Evolutionary conservation across 2,329 filamentous ascomycete genomes (phyloP).

Genomic region (Aureobasidium leucospermi): DNA sequence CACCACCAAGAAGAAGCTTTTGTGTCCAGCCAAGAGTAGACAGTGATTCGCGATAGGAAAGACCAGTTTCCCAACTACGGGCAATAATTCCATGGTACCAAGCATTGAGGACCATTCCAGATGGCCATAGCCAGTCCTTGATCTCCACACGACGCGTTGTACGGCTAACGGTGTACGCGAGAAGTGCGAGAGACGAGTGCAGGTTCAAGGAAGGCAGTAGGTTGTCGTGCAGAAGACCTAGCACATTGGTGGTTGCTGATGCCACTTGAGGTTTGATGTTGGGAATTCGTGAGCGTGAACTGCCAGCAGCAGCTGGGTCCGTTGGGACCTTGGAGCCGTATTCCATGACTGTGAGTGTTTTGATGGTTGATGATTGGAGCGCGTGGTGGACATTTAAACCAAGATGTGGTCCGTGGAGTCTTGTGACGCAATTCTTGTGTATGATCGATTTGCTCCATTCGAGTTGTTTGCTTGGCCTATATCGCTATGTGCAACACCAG

Average conservation of each 20-base stretch:
- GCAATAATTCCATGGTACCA: slow-evolving; percentile 54
- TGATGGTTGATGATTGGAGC: not conserved
- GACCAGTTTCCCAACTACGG: slow-evolving; percentile 39
- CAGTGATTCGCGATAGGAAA: slow-evolving; percentile 42
- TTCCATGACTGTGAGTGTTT: not conserved
- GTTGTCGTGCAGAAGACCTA: slow-evolving; percentile 40
- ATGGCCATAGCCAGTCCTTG: slow-evolving; percentile 56
- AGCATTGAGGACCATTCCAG: slow-evolving; percentile 45
- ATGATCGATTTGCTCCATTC: not conserved
- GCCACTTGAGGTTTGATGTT: not conserved
- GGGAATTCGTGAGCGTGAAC: not conserved
- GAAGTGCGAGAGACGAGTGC: slow-evolving; percentile 45
- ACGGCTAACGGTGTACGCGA: slow-evolving; percentile 46
- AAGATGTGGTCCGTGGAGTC: not conserved
- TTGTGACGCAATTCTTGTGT: not conserved
- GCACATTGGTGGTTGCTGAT: slow-evolving; percentile 18
- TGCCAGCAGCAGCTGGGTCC: not conserved
- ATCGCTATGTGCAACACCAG: not conserved
- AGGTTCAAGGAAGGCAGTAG: slow-evolving; percentile 49
- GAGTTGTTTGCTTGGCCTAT: not conserved
- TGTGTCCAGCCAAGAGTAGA: slow-evolving; percentile 46
- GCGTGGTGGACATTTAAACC: not conserved
- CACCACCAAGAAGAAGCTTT: slow-evolving; percentile 48
- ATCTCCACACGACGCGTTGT: slow-evolving; percentile 49
- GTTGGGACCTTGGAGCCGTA: not conserved